A percentile compares a stretch with the other conserved stretches of the same genome.
phyloP scores from a whole-genome alignment of 768 basidiomycete genomes.

The Pulveroboletus sp. region DNA sequence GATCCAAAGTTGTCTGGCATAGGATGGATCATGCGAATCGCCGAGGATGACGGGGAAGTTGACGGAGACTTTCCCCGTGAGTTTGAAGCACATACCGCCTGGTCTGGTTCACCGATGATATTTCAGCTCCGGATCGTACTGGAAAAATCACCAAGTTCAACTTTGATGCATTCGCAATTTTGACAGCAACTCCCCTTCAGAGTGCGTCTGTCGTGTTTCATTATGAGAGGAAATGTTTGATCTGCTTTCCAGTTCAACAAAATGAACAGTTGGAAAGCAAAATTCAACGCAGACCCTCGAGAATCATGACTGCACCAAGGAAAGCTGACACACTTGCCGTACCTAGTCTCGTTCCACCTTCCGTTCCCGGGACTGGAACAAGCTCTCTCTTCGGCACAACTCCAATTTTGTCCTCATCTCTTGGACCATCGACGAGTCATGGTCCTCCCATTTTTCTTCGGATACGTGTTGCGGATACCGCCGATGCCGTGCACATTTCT shows the following conservation, averaged over 20 bases:
- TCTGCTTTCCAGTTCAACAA: conserved; percentile 51
- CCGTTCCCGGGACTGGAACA: conserved; percentile 36
- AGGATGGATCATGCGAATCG: conserved; percentile 91
- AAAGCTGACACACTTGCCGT: conserved; percentile 46
- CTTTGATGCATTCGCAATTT: conserved; percentile 83
- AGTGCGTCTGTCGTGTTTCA: conserved; percentile 38
- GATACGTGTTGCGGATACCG: conserved; percentile 74
- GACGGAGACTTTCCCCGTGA: conserved; percentile 97
- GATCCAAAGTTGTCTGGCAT: conserved; percentile 70
- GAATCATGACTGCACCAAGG: conserved; percentile 54
- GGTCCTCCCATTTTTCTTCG: conserved; percentile 83
- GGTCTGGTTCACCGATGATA: background rate
- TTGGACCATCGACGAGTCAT: conserved; percentile 64
- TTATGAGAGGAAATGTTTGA: background rate
- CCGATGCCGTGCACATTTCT: conserved; percentile 78
- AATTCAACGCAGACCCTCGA: conserved; percentile 77
- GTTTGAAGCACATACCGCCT: conserved; percentile 26
- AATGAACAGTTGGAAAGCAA: conserved; percentile 75
- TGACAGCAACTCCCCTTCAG: conserved; percentile 70
- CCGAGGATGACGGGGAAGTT: conserved; percentile 96
- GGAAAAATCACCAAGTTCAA: conserved; percentile 85
- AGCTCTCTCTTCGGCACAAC: conserved; percentile 49
- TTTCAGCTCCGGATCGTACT: conserved; percentile 82
- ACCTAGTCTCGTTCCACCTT: conserved; percentile 35
- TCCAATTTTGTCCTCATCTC: conserved; percentile 56